These are phyloP conservation scores for Cercospora nicotianae DNA, from an alignment of 2,329 filamentous ascomycete genomes.

Conservation along the genomic window DNA sequence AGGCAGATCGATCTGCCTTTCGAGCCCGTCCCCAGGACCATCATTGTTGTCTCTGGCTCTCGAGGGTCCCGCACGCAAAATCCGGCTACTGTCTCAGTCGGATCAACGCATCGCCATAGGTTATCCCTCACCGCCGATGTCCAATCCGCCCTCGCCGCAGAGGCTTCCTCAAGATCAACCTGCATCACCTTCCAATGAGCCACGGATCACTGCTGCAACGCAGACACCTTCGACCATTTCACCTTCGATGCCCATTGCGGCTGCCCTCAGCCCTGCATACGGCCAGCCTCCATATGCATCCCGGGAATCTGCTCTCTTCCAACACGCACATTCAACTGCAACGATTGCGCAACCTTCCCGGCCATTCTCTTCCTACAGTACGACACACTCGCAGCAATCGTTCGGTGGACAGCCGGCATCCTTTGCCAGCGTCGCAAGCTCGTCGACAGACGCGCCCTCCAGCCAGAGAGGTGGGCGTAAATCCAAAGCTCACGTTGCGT, in stretches of 20 bases:
- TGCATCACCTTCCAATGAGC: conserved; percentile 12
- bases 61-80: conserved; percentile 26
- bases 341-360: neutral
- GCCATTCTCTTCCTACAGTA: neutral
- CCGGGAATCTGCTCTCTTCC: neutral
- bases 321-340: neutral
- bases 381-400: conserved; percentile 18
- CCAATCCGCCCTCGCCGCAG: conserved; percentile 49
- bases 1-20: neutral
- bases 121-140: conserved; percentile 55
- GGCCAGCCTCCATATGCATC: conserved; percentile 16
- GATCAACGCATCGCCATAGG: conserved; percentile 16
- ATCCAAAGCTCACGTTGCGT: conserved; percentile 69
- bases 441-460: conserved; percentile 11
- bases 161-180: conserved; percentile 23
- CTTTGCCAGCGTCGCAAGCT: conserved; percentile 6
- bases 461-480: conserved; percentile 29
- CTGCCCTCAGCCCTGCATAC: conserved; percentile 12
- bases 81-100: conserved; percentile 12
- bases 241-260: conserved; percentile 25
- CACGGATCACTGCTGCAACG: conserved; percentile 9
- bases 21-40: neutral
- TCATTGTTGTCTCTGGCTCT: conserved; percentile 3
- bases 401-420: neutral
- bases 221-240: conserved; percentile 15